Percentiles rank a stretch among this genome's conserved stretches.
These are phyloP conservation scores for Polygonum aviculare DNA, from an alignment of 148 eudicot species.

Conservation along the genomic window DNA sequence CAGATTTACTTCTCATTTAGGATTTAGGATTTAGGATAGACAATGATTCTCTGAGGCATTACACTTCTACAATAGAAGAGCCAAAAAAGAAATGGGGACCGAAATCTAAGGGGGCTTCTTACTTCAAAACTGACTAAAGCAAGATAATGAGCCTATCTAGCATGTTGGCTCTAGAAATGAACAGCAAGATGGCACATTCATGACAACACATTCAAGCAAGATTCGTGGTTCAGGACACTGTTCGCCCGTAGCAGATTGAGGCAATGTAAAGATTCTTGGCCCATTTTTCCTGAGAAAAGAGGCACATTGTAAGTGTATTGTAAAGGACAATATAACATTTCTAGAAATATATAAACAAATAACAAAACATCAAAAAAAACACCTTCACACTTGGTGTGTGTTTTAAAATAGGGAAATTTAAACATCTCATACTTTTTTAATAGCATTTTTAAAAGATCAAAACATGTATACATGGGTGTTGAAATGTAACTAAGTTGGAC, in stretches of 20 bases:
- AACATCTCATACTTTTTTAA: background rate
- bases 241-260: constrained; percentile 62
- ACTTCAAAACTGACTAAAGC: background rate
- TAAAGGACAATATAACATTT: background rate
- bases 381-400: background rate
- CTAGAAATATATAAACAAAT: background rate
- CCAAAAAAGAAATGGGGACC: background rate
- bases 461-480: no score
- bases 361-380: no score
- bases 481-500: no score
- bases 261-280: constrained; percentile 67
- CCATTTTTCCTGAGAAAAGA: constrained; percentile 64
- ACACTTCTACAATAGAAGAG: background rate
- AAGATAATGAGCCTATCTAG: background rate
- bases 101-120: background rate
- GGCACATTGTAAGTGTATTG: constrained; percentile 4
- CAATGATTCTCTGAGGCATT: constrained; percentile 7
- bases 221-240: constrained; percentile 47
- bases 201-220: background rate
- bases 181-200: background rate
- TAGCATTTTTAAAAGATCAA: background rate
- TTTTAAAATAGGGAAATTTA: background rate
- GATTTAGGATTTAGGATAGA: constrained; percentile 10
- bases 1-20: background rate
- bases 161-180: constrained; percentile 3